Evolutionary conservation across 2,329 filamentous ascomycete genomes (phyloP), one percentile per base, ranked within the genome.

Genomic region (Hirsutella rhossiliensis): DNA sequence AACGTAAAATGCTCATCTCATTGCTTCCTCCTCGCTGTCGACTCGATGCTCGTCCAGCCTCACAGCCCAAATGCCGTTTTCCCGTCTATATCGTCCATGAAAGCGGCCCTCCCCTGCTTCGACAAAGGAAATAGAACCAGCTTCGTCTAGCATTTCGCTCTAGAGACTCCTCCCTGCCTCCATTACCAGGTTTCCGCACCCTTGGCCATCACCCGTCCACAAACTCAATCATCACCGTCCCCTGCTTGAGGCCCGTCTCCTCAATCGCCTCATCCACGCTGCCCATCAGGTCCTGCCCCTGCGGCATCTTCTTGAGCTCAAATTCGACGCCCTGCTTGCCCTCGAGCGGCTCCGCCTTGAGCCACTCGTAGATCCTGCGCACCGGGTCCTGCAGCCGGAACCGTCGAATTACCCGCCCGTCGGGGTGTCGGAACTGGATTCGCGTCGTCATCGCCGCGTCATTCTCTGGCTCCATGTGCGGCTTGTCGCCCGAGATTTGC

Each of bases 141-240:
- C 12, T 32, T n/a, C 31, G n/a, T 32, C 31, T 18, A 37, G 34
- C 34, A 11, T 27, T 27, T 27, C 31, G n/a, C 13, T 34, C 31
- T 17, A 13, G n/a, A n/a, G 11, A 13, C 31, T 34, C 31, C 31
- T 17, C 8, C 12, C n/a, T 13, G 31, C 12, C 12, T 13, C n/a
- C n/a, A 11, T 8, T 8, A 31, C 29, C 29, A 31, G 13, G 29
- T 15, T 8, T 34, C 32, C 32, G 13, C 15, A 5, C 32, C 32
- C 17, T n/a, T 11, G 5, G 2, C 34, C 15, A 5, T 27, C 28
- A 67, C 28, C 76, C 72, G 61, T 86, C 82, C 45, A 85, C 64
- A 57, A 88, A 94, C 62, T 96, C 92, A 52, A 98, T 82, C 87
- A 96, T 96, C 8, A 98, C 83, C 0, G 88, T 95, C 4, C 84